Percentiles rank a stretch among this genome's conserved stretches.
These are phyloP conservation scores for Cenococcum geophilum DNA, from an alignment of 495 filamentous ascomycete genomes.

Conservation along the genomic window DNA sequence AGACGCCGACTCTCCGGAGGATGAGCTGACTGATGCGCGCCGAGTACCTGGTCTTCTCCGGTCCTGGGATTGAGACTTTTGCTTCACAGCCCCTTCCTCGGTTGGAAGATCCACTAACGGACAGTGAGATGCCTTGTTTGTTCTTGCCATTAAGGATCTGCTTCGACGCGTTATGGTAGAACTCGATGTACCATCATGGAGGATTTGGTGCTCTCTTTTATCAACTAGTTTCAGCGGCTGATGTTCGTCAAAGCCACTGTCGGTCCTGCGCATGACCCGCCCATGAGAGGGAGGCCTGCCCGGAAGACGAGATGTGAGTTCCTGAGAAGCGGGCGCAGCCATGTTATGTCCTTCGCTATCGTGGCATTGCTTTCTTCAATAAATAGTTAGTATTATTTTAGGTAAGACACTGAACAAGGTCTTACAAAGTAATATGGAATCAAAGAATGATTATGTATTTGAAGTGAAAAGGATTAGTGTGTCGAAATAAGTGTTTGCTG, in stretches of 20 bases:
- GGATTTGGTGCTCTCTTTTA: conserved; percentile 5
- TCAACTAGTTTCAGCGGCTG: conserved; percentile 1
- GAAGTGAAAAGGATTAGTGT: background rate
- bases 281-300: conserved; percentile 3
- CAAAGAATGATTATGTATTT: background rate
- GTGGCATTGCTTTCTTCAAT: conserved; percentile 1
- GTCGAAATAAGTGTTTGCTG: background rate
- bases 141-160: background rate
- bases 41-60: conserved; percentile 10
- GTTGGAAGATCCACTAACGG: background rate
- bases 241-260: conserved; percentile 25
- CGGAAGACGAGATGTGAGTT: background rate
- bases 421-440: background rate
- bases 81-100: conserved; percentile 9
- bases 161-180: conserved; percentile 1
- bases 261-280: conserved; percentile 19
- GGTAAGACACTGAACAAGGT: background rate
- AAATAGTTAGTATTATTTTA: background rate
- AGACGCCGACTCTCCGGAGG: conserved; percentile 5
- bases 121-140: background rate
- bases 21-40: conserved; percentile 13
- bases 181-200: conserved; percentile 7
- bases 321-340: background rate
- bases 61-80: background rate
- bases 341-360: conserved; percentile 5